Evolutionary conservation across 805 yeast genomes (phyloP), one percentile per base, ranked within the genome.

Genomic region (Candida ulmi): DNA sequence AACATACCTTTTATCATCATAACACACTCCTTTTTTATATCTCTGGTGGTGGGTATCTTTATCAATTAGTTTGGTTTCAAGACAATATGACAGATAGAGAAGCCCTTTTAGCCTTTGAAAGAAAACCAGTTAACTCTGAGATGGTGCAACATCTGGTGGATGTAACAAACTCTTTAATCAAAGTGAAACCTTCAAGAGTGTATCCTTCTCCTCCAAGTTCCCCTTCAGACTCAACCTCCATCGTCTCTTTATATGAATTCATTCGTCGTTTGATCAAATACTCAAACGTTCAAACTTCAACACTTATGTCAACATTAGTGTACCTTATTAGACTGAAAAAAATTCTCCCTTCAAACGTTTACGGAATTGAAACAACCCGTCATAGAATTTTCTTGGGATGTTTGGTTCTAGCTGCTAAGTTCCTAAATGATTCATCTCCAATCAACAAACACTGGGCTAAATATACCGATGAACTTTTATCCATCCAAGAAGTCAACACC

Each of bases 401-500:
- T 33, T 71, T 91, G 41, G 87, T 91, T 33, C 65, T 93, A 36
- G 85, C 95, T n/a, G 96, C 98, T 13, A 91, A 91, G 66, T 80
- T 80, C 46, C 74, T 90, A 47, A 91, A 91, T 63, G 99, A 91
- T 67, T 84, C 95, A 4, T 82, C 95, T 17, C 99, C 99, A 32
- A 74, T 91, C 59, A 91, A 91, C 66, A 90, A 84, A 65, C 97
- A 93, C 66, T 91, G 99, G 99, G 82, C 95, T 5, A 73, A 78
- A 44, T 90, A 91, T 68, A 90, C 98, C 3, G 81, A 83, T 57
- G 97, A 97, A 1, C 69, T 93, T 32, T 73, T 91, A 44, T 58
- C 80, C 9, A 66, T 85, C 29, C 71, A 71, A 17, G 98, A 91
- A 55, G 88, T 93, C 39, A 93, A 91, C 62, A 79, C 88, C 47